Base-by-base conservation (phyloP, 2,329 filamentous ascomycete species). In the Microdochium paspali region DNA sequence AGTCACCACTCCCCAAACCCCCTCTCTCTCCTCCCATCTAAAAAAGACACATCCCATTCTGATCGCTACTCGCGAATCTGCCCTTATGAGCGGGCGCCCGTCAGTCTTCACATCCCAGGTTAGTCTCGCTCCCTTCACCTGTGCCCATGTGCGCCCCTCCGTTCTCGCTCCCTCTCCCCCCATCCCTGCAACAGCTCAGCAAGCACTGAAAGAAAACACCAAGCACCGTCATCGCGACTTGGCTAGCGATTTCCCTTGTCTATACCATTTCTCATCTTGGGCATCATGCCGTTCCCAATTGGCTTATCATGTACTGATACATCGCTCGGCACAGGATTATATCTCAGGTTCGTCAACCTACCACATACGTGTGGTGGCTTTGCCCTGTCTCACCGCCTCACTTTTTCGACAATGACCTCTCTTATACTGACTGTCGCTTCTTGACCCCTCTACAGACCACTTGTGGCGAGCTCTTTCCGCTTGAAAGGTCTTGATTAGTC, bases 101-200 rank as follows among this genome's bases (percentile, higher is more conserved):
- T 88, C 86, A 70, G 79, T 84, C 69, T 90, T 89, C 76, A 90
- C 86, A 73, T 90, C 85, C 72, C 86, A 90, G 82, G 85, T 88
- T 47, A 48, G 42, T 44, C 49, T 45, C 32, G 30, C 46, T 24
- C 20, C n/a, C 18, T 24, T 42, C 43, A 30, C 20, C 39, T 10
- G 20, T 12, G 18, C 20, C 39, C 18, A 4, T 21, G 39, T 21
- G 18, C 6, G 4, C 39, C 7, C 23, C 39, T 21, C 39, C 39
- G 39, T 21, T 43, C 39, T 43, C 18, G 39, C 23, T 24, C 39
- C 35, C 10, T 24, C 40, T 28, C 20, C 10, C 23, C 24, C 23
- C 40, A 25, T 6, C 42, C 42, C 42, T n/a, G n/a, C n/a, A 5
- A 21, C 20, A 43, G 20, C 39, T 4, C 9, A 6, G 39, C 39